Evolutionary conservation across 345 rosid species (phyloP).

Genomic region (Linum trigynum): DNA sequence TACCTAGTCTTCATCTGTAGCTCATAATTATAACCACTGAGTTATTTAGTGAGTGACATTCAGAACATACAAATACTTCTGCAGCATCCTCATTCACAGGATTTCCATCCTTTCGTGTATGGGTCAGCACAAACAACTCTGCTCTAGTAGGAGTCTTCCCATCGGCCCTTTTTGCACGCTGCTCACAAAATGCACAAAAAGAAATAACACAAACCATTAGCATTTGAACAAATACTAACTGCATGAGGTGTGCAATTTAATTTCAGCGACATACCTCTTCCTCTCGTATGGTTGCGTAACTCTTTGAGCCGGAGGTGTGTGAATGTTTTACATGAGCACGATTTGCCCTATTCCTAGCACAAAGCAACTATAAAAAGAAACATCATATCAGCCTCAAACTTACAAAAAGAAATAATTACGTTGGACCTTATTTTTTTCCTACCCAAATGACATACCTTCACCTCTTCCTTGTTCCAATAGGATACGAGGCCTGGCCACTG

Average conservation of each 20-base stretch:
- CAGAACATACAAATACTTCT: slow-evolving; percentile 23
- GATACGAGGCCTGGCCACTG: slow-evolving; percentile 29
- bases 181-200: slow-evolving; percentile 3
- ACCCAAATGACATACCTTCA: slow-evolving; percentile 15
- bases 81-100: slow-evolving; percentile 27
- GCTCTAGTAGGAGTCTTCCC: slow-evolving; percentile 31
- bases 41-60: background rate
- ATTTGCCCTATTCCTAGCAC: slow-evolving; percentile 29
- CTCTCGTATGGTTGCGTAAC: slow-evolving; percentile 32
- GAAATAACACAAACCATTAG: background rate
- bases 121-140: slow-evolving; percentile 32
- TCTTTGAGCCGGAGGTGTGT: slow-evolving; percentile 29
- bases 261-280: slow-evolving; percentile 28
- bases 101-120: slow-evolving; percentile 31
- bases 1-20: background rate
- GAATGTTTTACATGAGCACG: slow-evolving; percentile 14
- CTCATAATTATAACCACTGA: background rate
- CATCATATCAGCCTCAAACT: background rate
- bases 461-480: slow-evolving; percentile 29
- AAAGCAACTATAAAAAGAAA: slow-evolving; percentile 20
- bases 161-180: slow-evolving; percentile 27
- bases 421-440: background rate
- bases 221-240: background rate
- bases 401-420: background rate
- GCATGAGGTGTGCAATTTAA: slow-evolving; percentile 1